Evolutionary conservation across 352 stramenopile genomes (phyloP).

Genomic region (Elongisporangium undulatum): DNA sequence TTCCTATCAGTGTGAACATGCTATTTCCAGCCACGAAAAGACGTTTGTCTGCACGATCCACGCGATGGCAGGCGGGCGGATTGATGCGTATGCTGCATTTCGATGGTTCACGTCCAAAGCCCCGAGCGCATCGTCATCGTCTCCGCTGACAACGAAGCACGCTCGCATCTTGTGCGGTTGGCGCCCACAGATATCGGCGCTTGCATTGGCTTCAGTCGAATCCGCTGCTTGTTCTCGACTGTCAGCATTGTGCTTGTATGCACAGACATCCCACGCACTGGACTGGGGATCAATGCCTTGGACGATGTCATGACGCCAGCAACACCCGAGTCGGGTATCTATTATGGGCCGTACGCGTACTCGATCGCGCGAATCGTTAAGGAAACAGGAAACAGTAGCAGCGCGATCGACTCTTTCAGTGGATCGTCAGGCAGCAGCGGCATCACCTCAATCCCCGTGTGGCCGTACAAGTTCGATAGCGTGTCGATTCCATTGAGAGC

Average conservation of each 20-base stretch:
- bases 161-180: neutral
- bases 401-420: conserved; percentile 5
- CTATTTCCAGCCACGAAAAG: too few species aligned
- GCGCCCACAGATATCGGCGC: conserved; percentile 13
- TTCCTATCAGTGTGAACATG: too few species aligned
- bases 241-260: conserved; percentile 30
- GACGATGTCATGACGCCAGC: conserved; percentile 17
- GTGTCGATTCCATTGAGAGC: conserved; percentile 24
- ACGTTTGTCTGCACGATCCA: too few species aligned
- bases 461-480: conserved; percentile 36
- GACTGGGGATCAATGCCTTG: conserved; percentile 24
- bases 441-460: conserved; percentile 14
- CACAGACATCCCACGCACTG: conserved; percentile 49
- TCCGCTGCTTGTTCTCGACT: conserved; percentile 28
- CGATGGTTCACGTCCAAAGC: neutral
- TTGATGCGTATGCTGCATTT: too few species aligned
- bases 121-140: neutral
- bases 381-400: conserved; percentile 4
- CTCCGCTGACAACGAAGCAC: neutral
- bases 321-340: conserved; percentile 21
- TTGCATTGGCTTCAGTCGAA: conserved; percentile 21
- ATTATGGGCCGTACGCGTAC: conserved; percentile 45
- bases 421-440: conserved; percentile 12
- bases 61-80: too few species aligned
- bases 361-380: conserved; percentile 24